A percentile compares a stretch with the other conserved stretches of the same genome.
phyloP scores from a whole-genome alignment of 768 basidiomycete genomes.

The Boletus rufocinnamomeus region DNA sequence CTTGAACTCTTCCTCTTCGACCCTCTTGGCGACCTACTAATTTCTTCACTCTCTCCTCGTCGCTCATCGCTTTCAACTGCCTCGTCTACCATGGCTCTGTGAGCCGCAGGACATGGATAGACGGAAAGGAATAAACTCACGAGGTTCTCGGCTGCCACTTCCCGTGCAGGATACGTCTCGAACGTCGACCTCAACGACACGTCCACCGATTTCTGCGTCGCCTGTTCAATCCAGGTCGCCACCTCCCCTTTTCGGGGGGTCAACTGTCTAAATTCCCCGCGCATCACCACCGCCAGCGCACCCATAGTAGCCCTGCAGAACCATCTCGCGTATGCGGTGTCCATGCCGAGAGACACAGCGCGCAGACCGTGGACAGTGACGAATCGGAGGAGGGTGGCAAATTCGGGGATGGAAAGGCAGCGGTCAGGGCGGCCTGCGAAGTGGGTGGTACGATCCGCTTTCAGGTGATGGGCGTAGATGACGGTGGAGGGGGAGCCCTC shows the following conservation, averaged over 20 bases:
- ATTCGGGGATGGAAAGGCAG: constrained; percentile 10
- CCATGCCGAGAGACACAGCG: constrained; percentile 6
- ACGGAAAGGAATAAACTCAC: neutral
- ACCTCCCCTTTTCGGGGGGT: neutral
- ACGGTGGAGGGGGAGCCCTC: constrained; percentile 5
- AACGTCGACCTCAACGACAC: constrained; percentile 13
- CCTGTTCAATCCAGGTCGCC: neutral
- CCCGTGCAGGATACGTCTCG: constrained; percentile 1
- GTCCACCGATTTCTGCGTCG: constrained; percentile 5
- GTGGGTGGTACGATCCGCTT: neutral
- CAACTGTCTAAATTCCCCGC: neutral
- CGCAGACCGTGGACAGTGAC: constrained; percentile 1
- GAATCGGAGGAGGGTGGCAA: constrained; percentile 15
- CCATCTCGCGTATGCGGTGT: constrained; percentile 16
- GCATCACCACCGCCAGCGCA: constrained; percentile 1
- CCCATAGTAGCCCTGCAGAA: constrained; percentile 9
- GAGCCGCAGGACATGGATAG: neutral
- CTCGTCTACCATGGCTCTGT: neutral
- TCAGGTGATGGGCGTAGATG: constrained; percentile 4
- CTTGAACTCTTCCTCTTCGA: neutral
- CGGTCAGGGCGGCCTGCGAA: constrained; percentile 2
- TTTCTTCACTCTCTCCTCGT: neutral
- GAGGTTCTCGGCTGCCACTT: constrained; percentile 9
- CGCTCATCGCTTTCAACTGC: neutral
- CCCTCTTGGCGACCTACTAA: neutral